Base-by-base conservation (phyloP, 2,329 filamentous ascomycete species). In the Conoideocrella luteorostrata region DNA sequence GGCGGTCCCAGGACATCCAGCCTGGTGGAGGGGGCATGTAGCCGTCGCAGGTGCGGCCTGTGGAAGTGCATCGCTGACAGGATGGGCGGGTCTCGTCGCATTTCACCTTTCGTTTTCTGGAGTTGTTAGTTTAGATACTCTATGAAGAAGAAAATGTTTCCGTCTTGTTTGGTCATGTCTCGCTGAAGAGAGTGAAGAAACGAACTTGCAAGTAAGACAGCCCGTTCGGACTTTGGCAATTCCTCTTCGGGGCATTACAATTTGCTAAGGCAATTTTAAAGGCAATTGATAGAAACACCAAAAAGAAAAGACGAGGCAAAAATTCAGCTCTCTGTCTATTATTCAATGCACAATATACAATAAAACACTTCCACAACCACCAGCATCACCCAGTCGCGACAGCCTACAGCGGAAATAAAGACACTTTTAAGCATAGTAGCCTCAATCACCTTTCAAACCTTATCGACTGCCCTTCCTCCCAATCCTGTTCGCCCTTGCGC, bases 151-250 rank as follows among this genome's bases (percentile, higher is more conserved):
- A n/a, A n/a, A n/a, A n/a, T n/a, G n/a, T n/a, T n/a, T n/a, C n/a
- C n/a, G n/a, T n/a, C n/a, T n/a, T n/a, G n/a, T n/a, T n/a, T n/a
- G n/a, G n/a, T n/a, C n/a, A n/a, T n/a, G n/a, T n/a, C n/a, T n/a
- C n/a, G n/a, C n/a, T n/a, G 36, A 21, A 24, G 11, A 35, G 11
- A 21, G 22, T 24, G 36, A 26, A 12, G 35, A 24, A 38, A 68
- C 71, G 46, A 55, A 74, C 72, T 76, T 76, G 71, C 74, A 77
- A 30, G 74, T 77, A 38, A 68, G 62, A 52, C 73, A 77, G 7
- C 74, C 73, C 1, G 69, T 70, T 44, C 64, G 60, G 39, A 68
- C 66, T 50, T 70, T 70, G 24, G 52, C 48, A 12, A 47, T 39
- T 10, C 58, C 56, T 34, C 41, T 47, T 21, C 57, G 55, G 15